A percentile compares a stretch with the other conserved stretches of the same genome.
phyloP scores from a whole-genome alignment of 805 yeast genomes.

The Candida loeiensis region DNA sequence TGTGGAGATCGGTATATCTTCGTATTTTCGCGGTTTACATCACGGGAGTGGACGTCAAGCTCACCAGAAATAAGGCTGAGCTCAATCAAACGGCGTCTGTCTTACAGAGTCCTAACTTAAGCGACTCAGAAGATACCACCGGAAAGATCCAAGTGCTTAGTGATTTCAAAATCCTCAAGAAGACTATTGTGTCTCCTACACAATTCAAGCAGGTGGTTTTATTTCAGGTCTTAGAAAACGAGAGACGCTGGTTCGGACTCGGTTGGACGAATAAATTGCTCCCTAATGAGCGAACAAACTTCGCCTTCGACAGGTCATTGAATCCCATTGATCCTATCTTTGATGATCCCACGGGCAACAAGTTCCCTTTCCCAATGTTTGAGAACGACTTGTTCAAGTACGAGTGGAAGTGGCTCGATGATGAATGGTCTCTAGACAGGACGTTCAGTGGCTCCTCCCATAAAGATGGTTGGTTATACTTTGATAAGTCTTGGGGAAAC shows the following conservation, averaged over 20 bases:
- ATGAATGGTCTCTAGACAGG: constrained; percentile 45
- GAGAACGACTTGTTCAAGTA: constrained; percentile 35
- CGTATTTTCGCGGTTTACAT: constrained; percentile 35
- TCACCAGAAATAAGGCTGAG: constrained; percentile 7
- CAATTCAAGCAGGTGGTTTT: constrained; percentile 45
- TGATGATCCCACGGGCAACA: constrained; percentile 16
- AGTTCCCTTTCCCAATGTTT: constrained; percentile 46
- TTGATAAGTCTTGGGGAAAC: constrained; percentile 49
- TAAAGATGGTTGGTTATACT: constrained; percentile 53
- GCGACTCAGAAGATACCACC: constrained; percentile 13
- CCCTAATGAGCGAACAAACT: constrained; percentile 51
- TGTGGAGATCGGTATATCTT: constrained; percentile 49
- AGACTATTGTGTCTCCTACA: constrained; percentile 36
- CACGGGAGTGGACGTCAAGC: constrained; percentile 33
- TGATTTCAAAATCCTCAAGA: constrained; percentile 39
- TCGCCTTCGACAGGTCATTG: constrained; percentile 40
- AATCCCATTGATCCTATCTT: constrained; percentile 25
- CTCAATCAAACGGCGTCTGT: constrained; percentile 11
- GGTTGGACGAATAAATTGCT: constrained; percentile 54
- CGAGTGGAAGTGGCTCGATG: constrained; percentile 59
- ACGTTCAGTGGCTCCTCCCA: constrained; percentile 35
- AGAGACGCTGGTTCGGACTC: constrained; percentile 58
- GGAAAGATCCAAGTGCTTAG: constrained; percentile 21
- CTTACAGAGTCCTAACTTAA: constrained; percentile 16
- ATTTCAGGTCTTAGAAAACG: constrained; percentile 53